Percentiles rank a stretch among this genome's conserved stretches.
Evolutionary conservation across 2,329 filamentous ascomycete species (phyloP).

Genomic region (Aspergillus arachidicola): DNA sequence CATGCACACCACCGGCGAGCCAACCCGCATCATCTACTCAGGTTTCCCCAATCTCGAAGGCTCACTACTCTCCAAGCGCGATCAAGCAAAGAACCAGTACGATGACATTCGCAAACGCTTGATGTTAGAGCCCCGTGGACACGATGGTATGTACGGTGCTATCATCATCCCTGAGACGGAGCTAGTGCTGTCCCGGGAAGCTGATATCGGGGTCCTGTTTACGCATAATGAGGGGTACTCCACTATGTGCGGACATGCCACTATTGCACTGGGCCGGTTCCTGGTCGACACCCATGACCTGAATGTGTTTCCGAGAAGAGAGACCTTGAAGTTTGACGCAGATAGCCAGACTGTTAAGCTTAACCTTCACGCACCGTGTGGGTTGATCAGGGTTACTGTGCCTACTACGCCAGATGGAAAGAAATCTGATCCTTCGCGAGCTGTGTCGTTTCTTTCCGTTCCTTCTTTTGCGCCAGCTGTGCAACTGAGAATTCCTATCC

Average conservation of each 20-base stretch:
- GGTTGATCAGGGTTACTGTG: conserved; percentile 45
- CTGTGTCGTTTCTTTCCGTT: conserved; percentile 47
- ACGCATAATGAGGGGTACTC: conserved; percentile 52
- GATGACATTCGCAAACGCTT: conserved; percentile 47
- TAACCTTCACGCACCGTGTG: conserved; percentile 50
- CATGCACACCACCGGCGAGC: conserved; percentile 55
- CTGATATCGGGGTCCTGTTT: conserved; percentile 54
- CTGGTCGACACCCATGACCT: conserved; percentile 46
- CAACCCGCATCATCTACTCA: conserved; percentile 50
- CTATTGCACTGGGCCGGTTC: conserved; percentile 52
- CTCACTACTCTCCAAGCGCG: conserved; percentile 46
- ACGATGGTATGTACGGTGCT: conserved; percentile 57
- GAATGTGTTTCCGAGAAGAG: conserved; percentile 42
- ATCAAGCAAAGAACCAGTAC: conserved; percentile 39
- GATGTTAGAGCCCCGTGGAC: conserved; percentile 53
- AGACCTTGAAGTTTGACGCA: conserved; percentile 33
- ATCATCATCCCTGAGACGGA: conserved; percentile 49
- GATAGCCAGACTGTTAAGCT: conserved; percentile 29
- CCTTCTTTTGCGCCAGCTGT: conserved; percentile 45
- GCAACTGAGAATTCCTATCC: conserved; percentile 33
- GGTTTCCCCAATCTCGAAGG: conserved; percentile 45
- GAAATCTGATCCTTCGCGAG: conserved; percentile 41
- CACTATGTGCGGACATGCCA: conserved; percentile 57
- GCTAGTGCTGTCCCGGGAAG: conserved; percentile 41
- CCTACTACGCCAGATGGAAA: conserved; percentile 34